These are phyloP conservation scores for Heimioporus sp. DNA, from an alignment of 768 basidiomycete species.

Conservation along the genomic window DNA sequence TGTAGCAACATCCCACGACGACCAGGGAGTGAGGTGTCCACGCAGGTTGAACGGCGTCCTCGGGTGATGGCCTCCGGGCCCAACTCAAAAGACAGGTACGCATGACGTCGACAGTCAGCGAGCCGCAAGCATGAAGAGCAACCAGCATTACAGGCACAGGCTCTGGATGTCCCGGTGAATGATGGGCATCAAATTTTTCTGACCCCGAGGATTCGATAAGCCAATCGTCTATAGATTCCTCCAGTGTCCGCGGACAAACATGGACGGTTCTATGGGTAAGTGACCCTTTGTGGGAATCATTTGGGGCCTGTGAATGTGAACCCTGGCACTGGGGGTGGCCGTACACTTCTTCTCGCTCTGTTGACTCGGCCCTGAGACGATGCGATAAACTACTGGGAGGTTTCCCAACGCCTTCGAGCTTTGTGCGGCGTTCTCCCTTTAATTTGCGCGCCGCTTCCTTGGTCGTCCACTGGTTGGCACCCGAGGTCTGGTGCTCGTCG, in stretches of 20 bases:
- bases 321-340: background rate
- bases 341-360: background rate
- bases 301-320: slow-evolving; percentile 1
- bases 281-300: slow-evolving; percentile 23
- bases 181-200: background rate
- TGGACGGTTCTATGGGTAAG: slow-evolving; percentile 57
- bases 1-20: slow-evolving; percentile 80
- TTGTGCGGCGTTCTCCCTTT: slow-evolving; percentile 10
- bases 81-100: slow-evolving; percentile 46
- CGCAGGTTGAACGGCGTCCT: background rate
- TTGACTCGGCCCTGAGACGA: background rate
- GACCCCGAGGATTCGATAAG: slow-evolving; percentile 25
- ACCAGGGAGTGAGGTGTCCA: slow-evolving; percentile 58
- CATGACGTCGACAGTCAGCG: slow-evolving; percentile 64
- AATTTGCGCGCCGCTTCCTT: slow-evolving; percentile 19
- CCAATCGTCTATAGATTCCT: slow-evolving; percentile 53
- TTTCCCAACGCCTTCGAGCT: background rate
- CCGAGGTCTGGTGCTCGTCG: slow-evolving; percentile 55
- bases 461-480: slow-evolving; percentile 47
- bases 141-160: slow-evolving; percentile 54
- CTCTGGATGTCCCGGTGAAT: background rate
- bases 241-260: slow-evolving; percentile 49
- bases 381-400: background rate
- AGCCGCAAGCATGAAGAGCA: slow-evolving; percentile 75
- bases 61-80: slow-evolving; percentile 4